These are phyloP conservation scores for Acorus gramineus DNA, from an alignment of 106 monocot species.

Conservation along the genomic window DNA sequence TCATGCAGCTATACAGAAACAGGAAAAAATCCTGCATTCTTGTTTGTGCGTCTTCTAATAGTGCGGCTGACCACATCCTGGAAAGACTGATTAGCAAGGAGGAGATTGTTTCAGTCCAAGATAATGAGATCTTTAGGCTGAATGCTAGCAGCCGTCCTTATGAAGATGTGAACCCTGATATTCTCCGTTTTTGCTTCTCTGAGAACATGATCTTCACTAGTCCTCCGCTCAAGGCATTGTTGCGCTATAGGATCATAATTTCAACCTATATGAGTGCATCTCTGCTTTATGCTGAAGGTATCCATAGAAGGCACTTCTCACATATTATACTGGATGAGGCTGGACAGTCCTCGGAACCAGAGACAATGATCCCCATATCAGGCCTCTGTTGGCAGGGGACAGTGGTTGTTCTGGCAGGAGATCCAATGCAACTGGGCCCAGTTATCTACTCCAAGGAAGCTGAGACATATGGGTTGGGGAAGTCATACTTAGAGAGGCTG, in stretches of 20 bases:
- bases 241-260: conserved; percentile 58
- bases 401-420: conserved; percentile 82
- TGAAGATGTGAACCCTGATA: conserved; percentile 75
- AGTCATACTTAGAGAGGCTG: conserved; percentile 74
- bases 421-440: conserved; percentile 89
- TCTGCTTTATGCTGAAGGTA: conserved; percentile 51
- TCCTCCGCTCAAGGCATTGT: conserved; percentile 58
- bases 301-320: conserved; percentile 50
- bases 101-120: conserved; percentile 15
- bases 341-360: conserved; percentile 92
- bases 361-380: conserved; percentile 77
- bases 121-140: conserved; percentile 59
- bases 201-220: conserved; percentile 67
- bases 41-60: conserved; percentile 88
- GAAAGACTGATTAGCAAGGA: conserved; percentile 44
- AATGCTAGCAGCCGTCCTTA: conserved; percentile 71
- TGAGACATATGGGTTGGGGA: conserved; percentile 50
- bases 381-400: conserved; percentile 45
- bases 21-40: conserved; percentile 45
- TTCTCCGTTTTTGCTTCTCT: conserved; percentile 71
- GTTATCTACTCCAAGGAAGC: conserved; percentile 66
- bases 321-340: conserved; percentile 96
- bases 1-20: conserved; percentile 51
- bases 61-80: conserved; percentile 79
- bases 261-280: conserved; percentile 93